Evolutionary conservation across 768 basidiomycete genomes (phyloP).

Genomic region (Mycena vitilis): DNA sequence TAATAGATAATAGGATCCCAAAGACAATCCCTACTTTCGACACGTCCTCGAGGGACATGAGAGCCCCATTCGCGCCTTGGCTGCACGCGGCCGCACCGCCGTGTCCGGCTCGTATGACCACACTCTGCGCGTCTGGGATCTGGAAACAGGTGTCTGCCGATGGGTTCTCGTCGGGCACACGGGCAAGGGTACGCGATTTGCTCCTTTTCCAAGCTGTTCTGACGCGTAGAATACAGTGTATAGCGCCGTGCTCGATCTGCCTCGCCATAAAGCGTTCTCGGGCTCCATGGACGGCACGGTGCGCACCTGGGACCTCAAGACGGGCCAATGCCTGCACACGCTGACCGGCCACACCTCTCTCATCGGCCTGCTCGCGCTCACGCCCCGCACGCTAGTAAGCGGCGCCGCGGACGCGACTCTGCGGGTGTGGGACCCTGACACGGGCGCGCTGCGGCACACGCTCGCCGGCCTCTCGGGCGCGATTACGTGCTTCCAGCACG

Average conservation of each 20-base stretch:
- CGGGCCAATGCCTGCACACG: slow-evolving; percentile 81
- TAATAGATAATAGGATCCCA: too few relatives aligned
- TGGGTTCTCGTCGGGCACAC: too few relatives aligned
- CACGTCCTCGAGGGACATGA: slow-evolving; percentile 88
- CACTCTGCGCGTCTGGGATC: slow-evolving; percentile 95
- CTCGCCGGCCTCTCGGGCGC: slow-evolving; percentile 75
- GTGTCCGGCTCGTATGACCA: slow-evolving; percentile 98
- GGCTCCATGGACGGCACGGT: slow-evolving; percentile 84
- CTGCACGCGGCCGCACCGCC: slow-evolving; percentile 87
- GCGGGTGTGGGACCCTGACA: slow-evolving; percentile 92
- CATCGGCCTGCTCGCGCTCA: too few relatives aligned
- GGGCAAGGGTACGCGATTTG: too few relatives aligned
- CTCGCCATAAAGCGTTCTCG: slow-evolving; percentile 49
- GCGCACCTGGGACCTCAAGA: slow-evolving; percentile 91
- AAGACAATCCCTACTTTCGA: slow-evolving; percentile 68
- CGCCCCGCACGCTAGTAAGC: too few relatives aligned
- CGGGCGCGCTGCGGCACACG: slow-evolving; percentile 82
- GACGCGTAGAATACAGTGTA: slow-evolving; percentile 70
- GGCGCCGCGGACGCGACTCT: slow-evolving; percentile 78
- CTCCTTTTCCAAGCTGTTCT: neutral
- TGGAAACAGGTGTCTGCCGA: slow-evolving; percentile 39
- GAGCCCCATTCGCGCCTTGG: slow-evolving; percentile 87
- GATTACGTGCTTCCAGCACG: too few relatives aligned
- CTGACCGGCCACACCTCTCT: slow-evolving; percentile 45
- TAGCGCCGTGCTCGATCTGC: slow-evolving; percentile 90